Base-by-base conservation (phyloP, 805 yeast species). In the Saccharomyces mikatae region DNA sequence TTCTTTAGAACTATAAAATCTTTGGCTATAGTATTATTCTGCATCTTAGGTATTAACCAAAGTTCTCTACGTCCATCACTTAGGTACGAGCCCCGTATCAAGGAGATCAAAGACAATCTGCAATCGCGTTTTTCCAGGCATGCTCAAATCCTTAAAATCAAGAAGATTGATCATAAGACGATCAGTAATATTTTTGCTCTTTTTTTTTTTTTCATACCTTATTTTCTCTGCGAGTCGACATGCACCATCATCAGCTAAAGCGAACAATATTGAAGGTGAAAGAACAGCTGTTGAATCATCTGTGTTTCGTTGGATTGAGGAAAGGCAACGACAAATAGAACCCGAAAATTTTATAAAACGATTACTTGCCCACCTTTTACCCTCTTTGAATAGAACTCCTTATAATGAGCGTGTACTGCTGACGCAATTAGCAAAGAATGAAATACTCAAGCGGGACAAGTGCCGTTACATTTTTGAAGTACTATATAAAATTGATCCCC, bases 401-500 rank as follows among this genome's bases (percentile, higher is more conserved):
- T 8, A n/a, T 22, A 17, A 36, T 17, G 44, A 36, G 24, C 44
- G 44, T 36, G 24, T 36, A 36, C 11, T 36, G 17, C 17, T 36
- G 44, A 17, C 24, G 24, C 44, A 36, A 17, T 8, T 36, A 36
- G 22, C 24, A 36, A 21, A 36, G 2, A 36, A 36, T 36, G 24
- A 36, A 8, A 36, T 36, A 36, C 10, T 22, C 5, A 36, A 36
- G 44, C 11, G 24, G 13, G 58, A 57, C 17, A 60, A 59, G 56
- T 67, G 70, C 51, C 57, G 59, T 9, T 57, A 58, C 49, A 53
- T 62, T 49, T 56, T 62, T 49, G 60, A 62, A 11, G 52, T 55
- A 8, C 53, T 61, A 2, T 63, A 65, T 48, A 51, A 50, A 9
- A 49, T 50, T 14, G 54, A 59, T 49, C 52, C 61, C 9, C 50